phyloP scores from a whole-genome alignment of 352 stramenopile genomes.

The Phytopythium kandeliae region DNA sequence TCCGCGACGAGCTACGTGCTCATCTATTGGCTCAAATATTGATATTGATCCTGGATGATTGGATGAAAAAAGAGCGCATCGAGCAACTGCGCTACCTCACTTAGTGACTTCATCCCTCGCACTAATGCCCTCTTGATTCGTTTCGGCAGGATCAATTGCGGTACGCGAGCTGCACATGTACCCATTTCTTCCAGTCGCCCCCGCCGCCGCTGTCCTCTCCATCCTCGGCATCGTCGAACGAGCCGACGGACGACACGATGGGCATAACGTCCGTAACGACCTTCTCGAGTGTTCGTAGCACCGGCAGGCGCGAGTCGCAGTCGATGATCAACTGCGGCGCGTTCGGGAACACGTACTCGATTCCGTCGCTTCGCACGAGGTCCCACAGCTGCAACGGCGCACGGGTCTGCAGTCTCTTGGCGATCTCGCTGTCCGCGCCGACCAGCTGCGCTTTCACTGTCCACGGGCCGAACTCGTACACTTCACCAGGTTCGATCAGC shows the following conservation, averaged over 20 bases:
- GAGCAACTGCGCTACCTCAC: neutral
- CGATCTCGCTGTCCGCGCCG: conserved; percentile 13
- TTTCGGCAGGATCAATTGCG: conserved; percentile 4
- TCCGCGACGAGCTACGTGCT: neutral
- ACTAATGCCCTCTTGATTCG: neutral
- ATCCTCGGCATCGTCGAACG: conserved; percentile 19
- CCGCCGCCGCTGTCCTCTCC: neutral
- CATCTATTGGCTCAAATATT: neutral
- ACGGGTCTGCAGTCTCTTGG: conserved; percentile 16
- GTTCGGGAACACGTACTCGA: conserved; percentile 63
- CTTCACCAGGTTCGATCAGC: conserved; percentile 22
- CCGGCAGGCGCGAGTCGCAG: conserved; percentile 43
- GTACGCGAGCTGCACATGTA: conserved; percentile 33
- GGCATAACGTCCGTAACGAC: conserved; percentile 70
- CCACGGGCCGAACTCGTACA: conserved; percentile 55
- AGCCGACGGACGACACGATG: conserved; percentile 42
- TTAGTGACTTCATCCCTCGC: neutral
- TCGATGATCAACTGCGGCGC: conserved; percentile 47
- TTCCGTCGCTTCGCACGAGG: conserved; percentile 32
- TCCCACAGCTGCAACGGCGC: conserved; percentile 54
- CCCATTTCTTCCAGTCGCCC: conserved; percentile 23
- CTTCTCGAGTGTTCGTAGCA: conserved; percentile 61
- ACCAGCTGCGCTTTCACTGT: conserved; percentile 34
- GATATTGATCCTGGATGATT: neutral
- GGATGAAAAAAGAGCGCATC: neutral